Base-by-base conservation (phyloP, 257 asterid species). In the Rhazya stricta region DNA sequence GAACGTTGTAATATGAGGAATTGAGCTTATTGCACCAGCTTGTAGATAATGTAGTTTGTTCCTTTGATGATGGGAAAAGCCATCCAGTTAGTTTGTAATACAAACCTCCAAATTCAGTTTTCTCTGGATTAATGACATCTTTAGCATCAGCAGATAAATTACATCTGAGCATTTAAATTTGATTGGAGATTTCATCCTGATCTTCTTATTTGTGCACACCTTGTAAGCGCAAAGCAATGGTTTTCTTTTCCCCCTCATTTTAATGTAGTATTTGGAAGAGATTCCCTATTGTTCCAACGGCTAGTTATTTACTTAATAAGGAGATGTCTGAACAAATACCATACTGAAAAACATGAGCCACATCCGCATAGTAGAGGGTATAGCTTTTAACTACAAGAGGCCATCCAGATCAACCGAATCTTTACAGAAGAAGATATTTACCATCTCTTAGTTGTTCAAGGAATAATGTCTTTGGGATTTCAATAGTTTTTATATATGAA, bases 21-120 rank as follows among this genome's bases (percentile, higher is more conserved):
- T 71, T 77, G 71, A 51, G n/a, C 73, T 77, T 27, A 43, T 69
- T 58, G 34, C 30, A 43, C 58, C 41, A 25, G 34, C 58, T 23
- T 77, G 81, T 78, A 53, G 77, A 72, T 78, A 72, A 37, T 41
- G 69, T 63, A 30, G 11, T 37, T 51, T 78, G 74, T 72, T 56
- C 67, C 41, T 21, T 53, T n/a, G 25, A 61, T 39, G 51, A 21
- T 61, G 41, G 71, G 42, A 45, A 46, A 58, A 45, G 19, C 72
- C 45, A 34, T 70, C 37, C 65, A 13, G 66, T 70, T 69, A 37
- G 23, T 30, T 23, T 66, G 73, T 75, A 66, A 50, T 37, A n/a
- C 67, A 66, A 65, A 53, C 27, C 1, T 45, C 4, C 25, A 5
- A 29, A 65, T 12, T 62, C 51, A 51, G 30, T 9, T 32, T 69